Evolutionary conservation across 139 green algal species (phyloP), one percentile per base, ranked within the genome.

Genomic region (Chlorella ohadii): DNA sequence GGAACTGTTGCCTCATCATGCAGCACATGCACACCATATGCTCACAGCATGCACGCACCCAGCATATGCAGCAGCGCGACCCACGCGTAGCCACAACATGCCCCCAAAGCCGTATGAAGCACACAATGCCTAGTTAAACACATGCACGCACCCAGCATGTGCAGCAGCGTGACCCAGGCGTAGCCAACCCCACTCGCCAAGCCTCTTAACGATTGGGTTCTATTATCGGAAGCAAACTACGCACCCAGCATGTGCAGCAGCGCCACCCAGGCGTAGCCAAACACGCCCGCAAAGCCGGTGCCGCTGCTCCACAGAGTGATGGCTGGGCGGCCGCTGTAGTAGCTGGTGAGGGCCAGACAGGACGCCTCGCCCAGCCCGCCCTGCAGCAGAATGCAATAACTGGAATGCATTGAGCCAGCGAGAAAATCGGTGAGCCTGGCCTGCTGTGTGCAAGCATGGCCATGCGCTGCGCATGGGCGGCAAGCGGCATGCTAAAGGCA

Each of bases 291-390:
- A 85, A 83, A 75, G 16, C 88, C 88, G 19, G 90, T 94, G 61
- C 90, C 90, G 55, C 64, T 86, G 66, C 74, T 86, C 90, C 90
- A 94, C 36, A 85, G 67, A 0, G 87, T 90, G 78, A 92, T 78
- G 33, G 71, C 38, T 0, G 81, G 59, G 0, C 72, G 81, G 4
- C 82, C 73, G n/a, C 57, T 64, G 74, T 89, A 93, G 7, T 87
- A 73, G 17, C 87, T 72, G 38, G 78, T 90, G 75, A 95, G 79
- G 6, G 87, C 91, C 39, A 95, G 87, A 66, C 78, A 89, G 1
- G 84, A 89, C 0, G 91, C 88, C 80, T 95, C 92, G 4, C 92
- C 92, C 63, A 95, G 82, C 0, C 91, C 91, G 0, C 88, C 88
- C 73, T 95, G 91, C 11, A 22, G 51, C 44, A 51, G 44, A 51